phyloP scores from a whole-genome alignment of 176 grass and related monocot genomes.

The Saccharum officinarum region DNA sequence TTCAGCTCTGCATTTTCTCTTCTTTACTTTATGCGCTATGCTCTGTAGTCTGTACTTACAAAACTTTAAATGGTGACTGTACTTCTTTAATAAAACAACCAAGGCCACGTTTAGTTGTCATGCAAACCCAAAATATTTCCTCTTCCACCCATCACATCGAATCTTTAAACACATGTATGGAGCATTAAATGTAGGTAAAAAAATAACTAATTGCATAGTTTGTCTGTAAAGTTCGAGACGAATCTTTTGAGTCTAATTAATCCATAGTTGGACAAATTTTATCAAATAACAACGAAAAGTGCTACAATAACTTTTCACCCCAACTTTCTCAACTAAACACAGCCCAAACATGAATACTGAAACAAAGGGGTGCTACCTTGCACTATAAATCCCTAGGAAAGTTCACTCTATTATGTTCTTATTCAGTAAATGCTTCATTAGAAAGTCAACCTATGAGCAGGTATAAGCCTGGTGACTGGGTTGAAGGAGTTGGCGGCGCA shows the following conservation, averaged over 20 bases:
- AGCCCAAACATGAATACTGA: neutral
- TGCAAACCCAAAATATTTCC: too few relatives aligned
- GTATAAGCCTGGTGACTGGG: constrained; percentile 70
- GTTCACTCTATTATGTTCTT: neutral
- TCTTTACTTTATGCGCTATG: neutral
- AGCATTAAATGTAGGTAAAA: too few relatives aligned
- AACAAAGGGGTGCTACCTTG: neutral
- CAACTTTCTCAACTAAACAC: too few relatives aligned
- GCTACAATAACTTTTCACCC: too few relatives aligned
- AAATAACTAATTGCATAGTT: too few relatives aligned
- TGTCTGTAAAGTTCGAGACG: too few relatives aligned
- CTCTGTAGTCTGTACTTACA: neutral
- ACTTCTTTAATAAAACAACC: neutral
- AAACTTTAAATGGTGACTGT: neutral
- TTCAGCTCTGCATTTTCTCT: neutral
- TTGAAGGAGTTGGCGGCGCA: constrained; percentile 48
- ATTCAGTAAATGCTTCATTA: neutral
- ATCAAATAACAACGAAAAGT: too few relatives aligned
- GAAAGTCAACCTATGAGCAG: constrained; percentile 35
- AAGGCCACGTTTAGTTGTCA: too few relatives aligned
- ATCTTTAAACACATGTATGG: too few relatives aligned
- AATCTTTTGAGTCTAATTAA: too few relatives aligned
- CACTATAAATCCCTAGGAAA: neutral
- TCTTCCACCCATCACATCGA: too few relatives aligned
- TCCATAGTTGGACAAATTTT: too few relatives aligned